Conservation (phyloP, 1,139 yeast genomes). For the Taiozyma sp. region DNA sequence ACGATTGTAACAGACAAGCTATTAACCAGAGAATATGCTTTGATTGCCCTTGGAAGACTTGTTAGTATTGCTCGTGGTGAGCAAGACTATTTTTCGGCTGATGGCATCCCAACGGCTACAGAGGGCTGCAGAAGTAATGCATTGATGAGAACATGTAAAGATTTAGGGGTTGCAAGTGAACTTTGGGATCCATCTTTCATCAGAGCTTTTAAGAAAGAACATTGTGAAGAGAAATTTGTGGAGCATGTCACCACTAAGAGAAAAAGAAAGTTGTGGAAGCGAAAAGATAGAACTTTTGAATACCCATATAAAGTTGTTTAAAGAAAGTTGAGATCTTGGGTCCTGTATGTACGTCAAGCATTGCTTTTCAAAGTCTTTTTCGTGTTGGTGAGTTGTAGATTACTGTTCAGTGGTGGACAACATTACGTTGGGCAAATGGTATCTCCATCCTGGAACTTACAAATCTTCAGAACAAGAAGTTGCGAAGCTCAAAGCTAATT, state of each 20-base stretch:
- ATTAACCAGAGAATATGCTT: conserved; percentile 85
- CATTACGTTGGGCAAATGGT: conserved; percentile 9
- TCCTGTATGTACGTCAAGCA: neutral
- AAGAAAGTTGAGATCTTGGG: neutral
- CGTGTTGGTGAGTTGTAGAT: neutral
- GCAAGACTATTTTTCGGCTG: conserved; percentile 85
- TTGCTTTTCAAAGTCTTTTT: neutral
- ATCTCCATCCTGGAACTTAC: conserved; percentile 38
- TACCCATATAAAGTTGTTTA: conserved; percentile 62
- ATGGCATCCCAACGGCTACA: conserved; percentile 89
- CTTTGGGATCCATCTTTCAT: conserved; percentile 96
- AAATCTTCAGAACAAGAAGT: conserved; percentile 37
- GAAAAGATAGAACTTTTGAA: conserved; percentile 72
- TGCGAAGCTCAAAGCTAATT: conserved; percentile 12
- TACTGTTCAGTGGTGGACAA: neutral
- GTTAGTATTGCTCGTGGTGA: conserved; percentile 95
- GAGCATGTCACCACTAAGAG: conserved; percentile 79
- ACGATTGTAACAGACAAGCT: conserved; percentile 62
- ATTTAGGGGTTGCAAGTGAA: conserved; percentile 93
- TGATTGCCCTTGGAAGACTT: conserved; percentile 81
- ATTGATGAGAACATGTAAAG: conserved; percentile 96
- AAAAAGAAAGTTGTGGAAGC: conserved; percentile 89
- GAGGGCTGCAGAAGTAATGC: conserved; percentile 98
- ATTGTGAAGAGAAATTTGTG: conserved; percentile 81
- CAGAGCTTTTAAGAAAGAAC: conserved; percentile 65